Evolutionary conservation across 2,329 filamentous ascomycete species (phyloP).

Genomic region (Spiromastix sp.): DNA sequence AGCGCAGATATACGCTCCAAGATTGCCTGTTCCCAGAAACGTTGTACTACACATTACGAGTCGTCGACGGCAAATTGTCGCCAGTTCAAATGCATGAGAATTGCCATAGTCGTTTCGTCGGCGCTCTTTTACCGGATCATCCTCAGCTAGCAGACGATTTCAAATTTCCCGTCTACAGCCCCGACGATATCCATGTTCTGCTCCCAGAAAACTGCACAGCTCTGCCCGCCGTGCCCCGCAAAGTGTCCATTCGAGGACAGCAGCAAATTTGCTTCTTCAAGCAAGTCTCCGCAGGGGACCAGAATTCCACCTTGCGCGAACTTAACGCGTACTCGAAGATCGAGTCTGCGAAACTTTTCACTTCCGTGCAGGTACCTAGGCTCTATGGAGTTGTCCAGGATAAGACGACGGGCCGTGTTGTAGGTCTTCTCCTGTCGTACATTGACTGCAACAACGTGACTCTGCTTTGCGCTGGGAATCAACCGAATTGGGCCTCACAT

Average conservation of each 20-base stretch:
- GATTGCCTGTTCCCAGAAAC: slow-evolving; percentile 11
- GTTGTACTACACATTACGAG: slow-evolving; percentile 9
- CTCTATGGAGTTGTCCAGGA: not conserved
- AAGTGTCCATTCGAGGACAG: slow-evolving; percentile 10
- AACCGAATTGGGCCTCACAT: not conserved
- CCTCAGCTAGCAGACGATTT: no score
- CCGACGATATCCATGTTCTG: slow-evolving; percentile 9
- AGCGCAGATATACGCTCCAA: slow-evolving; percentile 8
- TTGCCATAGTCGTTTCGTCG: no score
- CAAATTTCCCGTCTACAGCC: slow-evolving; percentile 10
- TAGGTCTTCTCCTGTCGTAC: not conserved
- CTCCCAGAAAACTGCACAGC: slow-evolving; percentile 7
- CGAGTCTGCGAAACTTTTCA: no score
- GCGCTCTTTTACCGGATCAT: no score
- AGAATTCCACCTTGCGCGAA: no score
- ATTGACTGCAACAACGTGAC: no score
- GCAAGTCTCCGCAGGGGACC: slow-evolving; percentile 10
- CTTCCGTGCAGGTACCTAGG: no score
- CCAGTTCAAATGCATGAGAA: no score
- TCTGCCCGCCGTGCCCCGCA: slow-evolving; percentile 11
- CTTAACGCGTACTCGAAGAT: slow-evolving; percentile 4
- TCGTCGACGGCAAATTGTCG: slow-evolving; percentile 1
- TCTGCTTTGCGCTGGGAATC: not conserved
- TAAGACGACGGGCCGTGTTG: not conserved
- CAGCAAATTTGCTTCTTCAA: slow-evolving; percentile 12